Evolutionary conservation across 768 basidiomycete species (phyloP).

Genomic region (Lanmaoa pseudosensibilis): DNA sequence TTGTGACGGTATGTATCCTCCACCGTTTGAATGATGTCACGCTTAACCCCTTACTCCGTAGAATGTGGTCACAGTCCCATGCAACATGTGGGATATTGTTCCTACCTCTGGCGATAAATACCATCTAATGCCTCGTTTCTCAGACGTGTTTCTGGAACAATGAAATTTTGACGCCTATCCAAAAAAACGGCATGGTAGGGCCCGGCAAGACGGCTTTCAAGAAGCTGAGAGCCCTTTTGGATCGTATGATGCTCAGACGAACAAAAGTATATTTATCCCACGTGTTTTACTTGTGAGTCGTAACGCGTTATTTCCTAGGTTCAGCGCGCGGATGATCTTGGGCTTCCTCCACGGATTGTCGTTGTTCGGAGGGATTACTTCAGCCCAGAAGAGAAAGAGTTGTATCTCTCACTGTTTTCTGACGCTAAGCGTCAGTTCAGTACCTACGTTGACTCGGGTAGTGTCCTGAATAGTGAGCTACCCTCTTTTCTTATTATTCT

Average conservation of each 20-base stretch:
- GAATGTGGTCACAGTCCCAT: constrained; percentile 85
- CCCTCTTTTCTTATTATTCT: not conserved
- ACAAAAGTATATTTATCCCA: constrained; percentile 57
- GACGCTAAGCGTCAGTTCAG: constrained; percentile 90
- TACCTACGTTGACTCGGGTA: constrained; percentile 89
- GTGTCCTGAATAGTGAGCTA: constrained; percentile 83
- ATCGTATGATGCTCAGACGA: constrained; percentile 93
- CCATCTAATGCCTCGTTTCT: constrained; percentile 5
- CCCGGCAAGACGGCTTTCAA: constrained; percentile 84
- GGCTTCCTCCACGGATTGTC: constrained; percentile 89
- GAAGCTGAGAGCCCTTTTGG: constrained; percentile 85
- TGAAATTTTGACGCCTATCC: constrained; percentile 94
- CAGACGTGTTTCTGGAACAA: constrained; percentile 97
- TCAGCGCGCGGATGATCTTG: constrained; percentile 95
- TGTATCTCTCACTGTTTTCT: constrained; percentile 88
- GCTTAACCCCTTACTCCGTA: constrained; percentile 27
- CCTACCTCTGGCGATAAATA: not conserved
- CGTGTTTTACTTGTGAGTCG: not conserved
- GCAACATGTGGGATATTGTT: constrained; percentile 59
- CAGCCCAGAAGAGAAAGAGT: constrained; percentile 94
- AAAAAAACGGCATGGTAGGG: constrained; percentile 81
- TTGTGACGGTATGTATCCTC: constrained; percentile 68
- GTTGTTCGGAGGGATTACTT: constrained; percentile 89
- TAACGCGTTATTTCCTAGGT: constrained; percentile 45
- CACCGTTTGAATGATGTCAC: not conserved